Evolutionary conservation across 1,284 basidiomycete species (phyloP).

Genomic region (Ustilago nuda): DNA sequence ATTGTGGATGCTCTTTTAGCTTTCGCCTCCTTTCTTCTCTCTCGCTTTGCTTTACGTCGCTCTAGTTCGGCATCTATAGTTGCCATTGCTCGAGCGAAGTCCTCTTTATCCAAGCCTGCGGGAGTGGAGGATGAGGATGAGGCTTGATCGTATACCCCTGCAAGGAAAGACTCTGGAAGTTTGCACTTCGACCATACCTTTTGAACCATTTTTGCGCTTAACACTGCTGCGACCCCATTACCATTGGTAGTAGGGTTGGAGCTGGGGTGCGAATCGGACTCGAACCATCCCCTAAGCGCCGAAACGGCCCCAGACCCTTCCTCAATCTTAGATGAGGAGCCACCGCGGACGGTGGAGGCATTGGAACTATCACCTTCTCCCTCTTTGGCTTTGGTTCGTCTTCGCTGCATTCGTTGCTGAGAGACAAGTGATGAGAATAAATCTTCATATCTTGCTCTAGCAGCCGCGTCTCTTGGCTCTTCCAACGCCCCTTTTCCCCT

Average conservation of each 20-base stretch:
- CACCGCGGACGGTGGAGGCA: conserved; percentile 8
- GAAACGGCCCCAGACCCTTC: conserved; percentile 17
- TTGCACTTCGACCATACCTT: conserved; percentile 28
- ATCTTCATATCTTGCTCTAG: conserved; percentile 27
- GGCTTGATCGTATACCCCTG: conserved; percentile 29
- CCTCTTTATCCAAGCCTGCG: conserved; percentile 6
- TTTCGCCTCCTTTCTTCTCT: conserved; percentile 6
- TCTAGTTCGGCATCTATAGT: conserved; percentile 40
- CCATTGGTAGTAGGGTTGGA: neutral
- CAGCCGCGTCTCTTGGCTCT: conserved; percentile 20
- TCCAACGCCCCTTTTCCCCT: conserved; percentile 2
- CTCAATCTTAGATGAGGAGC: neutral
- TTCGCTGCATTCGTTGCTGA: neutral
- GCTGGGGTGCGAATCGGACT: conserved; percentile 18
- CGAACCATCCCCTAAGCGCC: conserved; percentile 44
- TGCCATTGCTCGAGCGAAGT: conserved; percentile 30
- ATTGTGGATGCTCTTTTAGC: neutral
- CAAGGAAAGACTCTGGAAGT: conserved; percentile 17
- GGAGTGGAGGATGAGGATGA: neutral
- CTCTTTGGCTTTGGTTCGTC: neutral
- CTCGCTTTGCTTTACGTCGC: conserved; percentile 7
- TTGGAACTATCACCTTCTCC: neutral
- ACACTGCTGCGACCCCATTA: neutral
- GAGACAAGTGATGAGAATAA: conserved; percentile 20
- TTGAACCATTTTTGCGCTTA: conserved; percentile 17